phyloP scores from a whole-genome alignment of 2,329 filamentous ascomycete genomes.

The Arthrobotrys sphaeroides region DNA sequence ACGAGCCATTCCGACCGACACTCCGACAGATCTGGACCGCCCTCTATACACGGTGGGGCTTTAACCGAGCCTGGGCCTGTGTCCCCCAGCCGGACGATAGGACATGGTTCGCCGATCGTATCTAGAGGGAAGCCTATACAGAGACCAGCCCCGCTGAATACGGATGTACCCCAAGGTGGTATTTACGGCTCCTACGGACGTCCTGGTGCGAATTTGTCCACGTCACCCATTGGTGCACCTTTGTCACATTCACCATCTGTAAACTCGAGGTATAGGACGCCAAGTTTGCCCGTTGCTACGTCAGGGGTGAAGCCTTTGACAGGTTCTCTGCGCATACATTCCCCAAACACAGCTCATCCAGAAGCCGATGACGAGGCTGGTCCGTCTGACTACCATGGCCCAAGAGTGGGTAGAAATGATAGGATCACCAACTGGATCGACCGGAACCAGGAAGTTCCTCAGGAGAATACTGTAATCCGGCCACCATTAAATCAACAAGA shows the following conservation, averaged over 20 bases:
- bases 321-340: constrained; percentile 40
- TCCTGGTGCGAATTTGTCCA: constrained; percentile 17
- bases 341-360: constrained; percentile 28
- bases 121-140: constrained; percentile 29
- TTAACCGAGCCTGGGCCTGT: constrained; percentile 32
- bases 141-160: constrained; percentile 35
- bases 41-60: constrained; percentile 26
- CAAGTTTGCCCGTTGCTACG: constrained; percentile 36
- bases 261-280: constrained; percentile 27
- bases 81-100: constrained; percentile 15
- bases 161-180: constrained; percentile 3
- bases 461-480: constrained; percentile 49
- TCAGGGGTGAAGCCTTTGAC: constrained; percentile 12
- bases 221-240: constrained; percentile 33
- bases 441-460: constrained; percentile 41
- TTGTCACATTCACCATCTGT: constrained; percentile 23
- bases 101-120: constrained; percentile 22
- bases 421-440: constrained; percentile 50
- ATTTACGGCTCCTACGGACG: constrained; percentile 28
- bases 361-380: constrained; percentile 40
- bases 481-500: constrained; percentile 44
- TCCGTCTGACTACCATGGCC: constrained; percentile 28
- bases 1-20: constrained; percentile 35
- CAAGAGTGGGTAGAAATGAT: constrained; percentile 31
- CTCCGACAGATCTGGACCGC: constrained; percentile 35